Base-by-base conservation (phyloP, 2,329 filamentous ascomycete species). In the Botryotinia calthae region DNA sequence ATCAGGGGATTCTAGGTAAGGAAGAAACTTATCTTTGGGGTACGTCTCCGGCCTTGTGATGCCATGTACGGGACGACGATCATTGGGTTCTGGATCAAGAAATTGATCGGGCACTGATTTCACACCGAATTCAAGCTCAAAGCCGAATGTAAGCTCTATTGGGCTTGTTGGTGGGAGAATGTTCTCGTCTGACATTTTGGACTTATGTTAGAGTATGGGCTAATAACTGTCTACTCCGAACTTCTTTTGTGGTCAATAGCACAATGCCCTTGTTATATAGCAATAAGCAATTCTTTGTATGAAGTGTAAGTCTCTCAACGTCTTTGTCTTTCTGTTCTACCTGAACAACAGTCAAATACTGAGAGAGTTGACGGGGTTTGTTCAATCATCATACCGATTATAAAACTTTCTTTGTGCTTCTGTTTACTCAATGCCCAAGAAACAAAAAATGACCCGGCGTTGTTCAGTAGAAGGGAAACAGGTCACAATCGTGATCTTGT, bases 111-210 rank as follows among this genome's bases (percentile, higher is more conserved):
- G 69, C 12, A 71, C 18, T 5, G 37, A 28, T 22, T 37, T 37
- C 2, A 71, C 8, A 42, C 7, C 25, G 4, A 71, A 46, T 14
- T 71, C 59, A n/a, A 71, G 31, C 37, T 71, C 69, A 2, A 71
- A 18, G 9, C 69, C 59, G 7, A 71, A 71, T 37, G 69, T 56
- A 1, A 44, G 1, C 44, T 56, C 48, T 6, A 56, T 22, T 25
- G 65, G 65, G 48, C 5, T 31, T 31, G 34, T 56, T 2, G 16
- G 20, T 12, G n/a, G 34, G 18, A 31, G 65, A 9, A 16, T 12
- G 12, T 42, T 4, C 42, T 40, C 9, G 1, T 22, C 40, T 42
- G 28, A 2, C 65, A 67, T 67, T 22, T 28, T 54, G 4, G 34
- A 40, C 9, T 22, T 14, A 6, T 40, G 8, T 40, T 67, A 5